These are phyloP conservation scores for Tricholomella constricta DNA, from an alignment of 768 basidiomycete genomes.

Conservation along the genomic window DNA sequence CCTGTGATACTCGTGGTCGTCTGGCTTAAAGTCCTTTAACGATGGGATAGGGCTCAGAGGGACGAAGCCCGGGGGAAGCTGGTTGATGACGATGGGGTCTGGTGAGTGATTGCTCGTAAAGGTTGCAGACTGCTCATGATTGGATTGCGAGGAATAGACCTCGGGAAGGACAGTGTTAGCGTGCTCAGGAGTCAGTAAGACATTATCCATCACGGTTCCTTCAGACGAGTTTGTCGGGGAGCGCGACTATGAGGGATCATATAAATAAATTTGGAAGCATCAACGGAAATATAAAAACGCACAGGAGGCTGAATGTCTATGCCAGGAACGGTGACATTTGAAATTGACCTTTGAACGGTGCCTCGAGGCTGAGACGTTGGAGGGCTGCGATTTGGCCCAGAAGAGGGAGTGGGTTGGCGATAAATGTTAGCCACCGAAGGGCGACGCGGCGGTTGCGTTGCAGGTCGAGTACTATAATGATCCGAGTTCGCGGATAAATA, in stretches of 20 bases:
- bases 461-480: slow-evolving; percentile 14
- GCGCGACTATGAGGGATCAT: slow-evolving; percentile 33
- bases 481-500: not conserved
- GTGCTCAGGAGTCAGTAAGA: slow-evolving; percentile 47
- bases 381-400: not conserved
- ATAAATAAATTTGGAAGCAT: not conserved
- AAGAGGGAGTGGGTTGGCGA: not conserved
- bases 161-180: slow-evolving; percentile 24
- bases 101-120: not conserved
- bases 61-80: slow-evolving; percentile 40
- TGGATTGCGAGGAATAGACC: slow-evolving; percentile 13
- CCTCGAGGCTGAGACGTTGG: slow-evolving; percentile 26
- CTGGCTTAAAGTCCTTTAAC: slow-evolving; percentile 3
- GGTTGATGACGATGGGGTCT: slow-evolving; percentile 19
- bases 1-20: not conserved
- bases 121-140: not conserved
- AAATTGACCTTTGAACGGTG: slow-evolving; percentile 27
- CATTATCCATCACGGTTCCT: slow-evolving; percentile 33
- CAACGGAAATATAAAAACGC: slow-evolving; percentile 15
- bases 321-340: slow-evolving; percentile 37
- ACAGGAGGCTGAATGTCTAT: slow-evolving; percentile 53
- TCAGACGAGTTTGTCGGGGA: slow-evolving; percentile 38
- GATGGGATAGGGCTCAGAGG: slow-evolving; percentile 36
- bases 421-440: slow-evolving; percentile 14
- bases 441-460: slow-evolving; percentile 14